Conservation (phyloP, 2,329 filamentous ascomycete genomes). For the Lasiodiplodia gonubiensis region DNA sequence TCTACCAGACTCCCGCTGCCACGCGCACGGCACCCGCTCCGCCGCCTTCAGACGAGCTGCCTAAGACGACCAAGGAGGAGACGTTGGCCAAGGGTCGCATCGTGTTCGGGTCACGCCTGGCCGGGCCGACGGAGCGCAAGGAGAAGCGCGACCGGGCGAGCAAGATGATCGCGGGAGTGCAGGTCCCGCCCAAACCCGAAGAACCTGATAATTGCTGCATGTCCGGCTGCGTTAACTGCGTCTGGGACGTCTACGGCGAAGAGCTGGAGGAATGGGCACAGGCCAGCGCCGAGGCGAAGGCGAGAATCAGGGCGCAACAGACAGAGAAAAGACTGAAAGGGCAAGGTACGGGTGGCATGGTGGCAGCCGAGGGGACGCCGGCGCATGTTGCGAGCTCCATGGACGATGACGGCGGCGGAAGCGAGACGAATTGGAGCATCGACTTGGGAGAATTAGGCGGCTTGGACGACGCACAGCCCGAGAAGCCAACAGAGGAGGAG, state of each 20-base stretch:
- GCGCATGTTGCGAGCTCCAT: slow-evolving; percentile 64
- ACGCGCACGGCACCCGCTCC: slow-evolving; percentile 42
- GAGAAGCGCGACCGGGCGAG: slow-evolving; percentile 65
- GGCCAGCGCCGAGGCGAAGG: slow-evolving; percentile 67
- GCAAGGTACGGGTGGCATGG: slow-evolving; percentile 44
- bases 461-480: slow-evolving; percentile 29
- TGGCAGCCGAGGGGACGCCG: slow-evolving; percentile 47
- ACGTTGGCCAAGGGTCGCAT: slow-evolving; percentile 66
- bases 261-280: slow-evolving; percentile 89
- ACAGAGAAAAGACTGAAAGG: slow-evolving; percentile 39
- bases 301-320: slow-evolving; percentile 56
- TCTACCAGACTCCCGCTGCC: slow-evolving; percentile 26
- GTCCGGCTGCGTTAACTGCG: slow-evolving; percentile 97
- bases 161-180: slow-evolving; percentile 74
- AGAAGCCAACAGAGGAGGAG: slow-evolving; percentile 60
- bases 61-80: slow-evolving; percentile 59
- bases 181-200: slow-evolving; percentile 80
- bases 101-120: slow-evolving; percentile 81
- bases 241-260: slow-evolving; percentile 90
- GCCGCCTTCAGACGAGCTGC: slow-evolving; percentile 44
- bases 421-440: slow-evolving; percentile 67
- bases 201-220: slow-evolving; percentile 99
- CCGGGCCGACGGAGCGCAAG: slow-evolving; percentile 72
- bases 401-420: slow-evolving; percentile 82
- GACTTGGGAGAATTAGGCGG: slow-evolving; percentile 41